Evolutionary conservation across 2,329 filamentous ascomycete genomes (phyloP), one percentile per base, ranked within the genome.

Genomic region (Herpotrichia juniperi): DNA sequence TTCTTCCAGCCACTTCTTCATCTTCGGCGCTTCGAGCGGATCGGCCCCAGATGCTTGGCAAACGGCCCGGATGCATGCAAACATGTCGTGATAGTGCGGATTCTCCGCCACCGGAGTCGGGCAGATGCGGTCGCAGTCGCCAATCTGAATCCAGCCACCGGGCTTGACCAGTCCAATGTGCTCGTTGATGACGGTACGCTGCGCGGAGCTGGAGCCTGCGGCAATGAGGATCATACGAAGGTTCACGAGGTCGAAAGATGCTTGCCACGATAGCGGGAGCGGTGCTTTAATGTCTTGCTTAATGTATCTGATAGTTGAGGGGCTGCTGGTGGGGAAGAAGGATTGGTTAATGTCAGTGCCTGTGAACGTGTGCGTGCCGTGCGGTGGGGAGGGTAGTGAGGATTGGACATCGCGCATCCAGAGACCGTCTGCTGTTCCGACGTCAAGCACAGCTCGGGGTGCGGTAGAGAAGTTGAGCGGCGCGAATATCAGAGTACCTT

Each of bases 381-480:
- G 39, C 12, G 53, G 49, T 25, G 53, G 53, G 7, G 39, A 24
- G 26, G 48, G 40, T 26, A 55, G 17, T 19, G 48, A 49, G 14
- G 48, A 49, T 39, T 51, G 42, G 24, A 55, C 48, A 4, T 55
- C 49, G 28, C 53, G 53, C 53, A 55, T 55, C 53, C 53, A 55
- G n/a, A 55, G 46, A 25, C 53, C 49, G 25, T 55, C 53, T 26
- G 53, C 49, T 32, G 53, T 55, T 22, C 48, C 45, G 24, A 55
- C 45, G 34, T 52, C 53, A 24, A 55, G 53, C 5, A 52, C 28
- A 4, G 32, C 35, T 31, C 53, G 53, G 2, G 53, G 53, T 39
- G 32, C 40, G 34, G 24, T 37, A 40, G 53, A 52, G 17, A 55
- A 55, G 17, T 55, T 45, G 26, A 49, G 24, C 17, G 45, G 53